Evolutionary conservation across 768 basidiomycete species (phyloP).

Genomic region (Amanita polypyramis): DNA sequence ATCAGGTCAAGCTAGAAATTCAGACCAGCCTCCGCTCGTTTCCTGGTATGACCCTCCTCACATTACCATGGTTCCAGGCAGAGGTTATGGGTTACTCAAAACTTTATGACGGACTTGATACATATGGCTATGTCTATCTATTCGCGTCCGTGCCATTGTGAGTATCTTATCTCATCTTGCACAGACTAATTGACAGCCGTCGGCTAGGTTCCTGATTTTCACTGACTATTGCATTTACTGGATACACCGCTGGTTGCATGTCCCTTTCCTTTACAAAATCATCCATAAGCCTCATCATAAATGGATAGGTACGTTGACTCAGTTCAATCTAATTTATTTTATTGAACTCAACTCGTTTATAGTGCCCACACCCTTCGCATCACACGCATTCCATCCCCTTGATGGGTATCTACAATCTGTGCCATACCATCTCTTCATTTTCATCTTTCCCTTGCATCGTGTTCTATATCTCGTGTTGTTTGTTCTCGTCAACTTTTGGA

Average conservation of each 20-base stretch:
- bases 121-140: slow-evolving; percentile 73
- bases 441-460: slow-evolving; percentile 86
- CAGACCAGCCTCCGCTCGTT: slow-evolving; percentile 62
- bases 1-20: slow-evolving; percentile 82
- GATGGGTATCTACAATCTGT: slow-evolving; percentile 93
- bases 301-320: slow-evolving; percentile 64
- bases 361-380: slow-evolving; percentile 97
- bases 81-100: slow-evolving; percentile 81
- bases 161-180: slow-evolving; percentile 17
- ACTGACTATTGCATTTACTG: slow-evolving; percentile 96
- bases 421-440: slow-evolving; percentile 90
- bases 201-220: slow-evolving; percentile 20
- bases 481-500: slow-evolving; percentile 90
- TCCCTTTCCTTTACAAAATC: slow-evolving; percentile 78
- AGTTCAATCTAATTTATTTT: neutral
- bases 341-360: slow-evolving; percentile 1
- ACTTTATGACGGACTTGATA: slow-evolving; percentile 68
- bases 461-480: slow-evolving; percentile 77
- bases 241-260: slow-evolving; percentile 88
- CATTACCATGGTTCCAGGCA: slow-evolving; percentile 88
- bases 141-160: slow-evolving; percentile 60
- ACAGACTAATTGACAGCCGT: slow-evolving; percentile 6
- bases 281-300: slow-evolving; percentile 98
- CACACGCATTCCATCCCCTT: slow-evolving; percentile 94
- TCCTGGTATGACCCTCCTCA: slow-evolving; percentile 73